Evolutionary conservation across 495 filamentous ascomycete genomes (phyloP).

Genomic region (Chaetomium cochliodes): DNA sequence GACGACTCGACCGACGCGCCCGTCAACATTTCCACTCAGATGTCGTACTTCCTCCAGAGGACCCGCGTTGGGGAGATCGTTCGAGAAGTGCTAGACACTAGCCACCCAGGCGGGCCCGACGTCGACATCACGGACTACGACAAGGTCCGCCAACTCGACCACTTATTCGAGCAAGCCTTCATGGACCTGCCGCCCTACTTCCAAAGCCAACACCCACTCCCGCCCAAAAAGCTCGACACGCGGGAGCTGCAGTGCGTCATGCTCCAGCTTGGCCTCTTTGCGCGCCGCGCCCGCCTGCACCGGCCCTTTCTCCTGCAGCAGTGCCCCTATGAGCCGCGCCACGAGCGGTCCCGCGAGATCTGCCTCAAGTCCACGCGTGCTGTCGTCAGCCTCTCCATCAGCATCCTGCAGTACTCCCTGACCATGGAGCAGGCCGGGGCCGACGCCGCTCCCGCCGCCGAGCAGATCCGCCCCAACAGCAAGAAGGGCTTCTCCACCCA

Average conservation of each 20-base stretch:
- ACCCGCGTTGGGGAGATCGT: conserved; percentile 48
- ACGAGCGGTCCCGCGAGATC: conserved; percentile 7
- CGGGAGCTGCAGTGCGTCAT: conserved; percentile 25
- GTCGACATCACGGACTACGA: conserved; percentile 24
- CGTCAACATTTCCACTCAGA: conserved; percentile 41
- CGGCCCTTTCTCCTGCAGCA: conserved; percentile 28
- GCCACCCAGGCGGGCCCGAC: conserved; percentile 17
- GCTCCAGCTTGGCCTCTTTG: conserved; percentile 23
- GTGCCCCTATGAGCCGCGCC: not conserved
- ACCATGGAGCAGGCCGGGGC: not conserved
- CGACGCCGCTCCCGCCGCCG: too few relatives aligned
- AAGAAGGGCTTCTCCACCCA: not conserved
- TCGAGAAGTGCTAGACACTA: conserved; percentile 43
- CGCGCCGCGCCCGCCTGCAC: conserved; percentile 28
- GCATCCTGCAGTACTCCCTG: not conserved
- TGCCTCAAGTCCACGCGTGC: not conserved
- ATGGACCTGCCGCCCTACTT: conserved; percentile 23
- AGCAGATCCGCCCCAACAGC: not conserved
- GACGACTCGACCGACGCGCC: conserved; percentile 39
- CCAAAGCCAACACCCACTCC: conserved; percentile 7
- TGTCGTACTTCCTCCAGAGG: conserved; percentile 49
- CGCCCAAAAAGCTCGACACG: conserved; percentile 5
- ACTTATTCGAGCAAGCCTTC: conserved; percentile 25
- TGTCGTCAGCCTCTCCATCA: not conserved
- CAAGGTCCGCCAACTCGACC: conserved; percentile 20